phyloP scores from a whole-genome alignment of 2,329 filamentous ascomycete species.

The Diaporthe citrichinensis region DNA sequence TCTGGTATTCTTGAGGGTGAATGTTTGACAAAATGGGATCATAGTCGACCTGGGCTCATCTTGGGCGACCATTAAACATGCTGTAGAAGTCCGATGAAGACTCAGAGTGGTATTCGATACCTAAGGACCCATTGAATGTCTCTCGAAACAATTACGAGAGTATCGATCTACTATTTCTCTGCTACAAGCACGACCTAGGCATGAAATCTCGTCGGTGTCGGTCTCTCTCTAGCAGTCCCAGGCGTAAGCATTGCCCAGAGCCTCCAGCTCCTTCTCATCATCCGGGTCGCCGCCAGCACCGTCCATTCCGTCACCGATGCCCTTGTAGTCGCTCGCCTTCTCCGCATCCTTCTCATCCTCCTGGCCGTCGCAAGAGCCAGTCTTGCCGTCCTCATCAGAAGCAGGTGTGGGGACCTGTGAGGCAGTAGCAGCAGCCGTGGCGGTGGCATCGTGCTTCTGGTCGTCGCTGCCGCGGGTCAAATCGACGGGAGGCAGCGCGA shows the following conservation, averaged over 20 bases:
- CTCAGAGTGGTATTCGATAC: neutral
- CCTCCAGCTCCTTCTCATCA: neutral
- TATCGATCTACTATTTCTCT: neutral
- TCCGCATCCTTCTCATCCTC: neutral
- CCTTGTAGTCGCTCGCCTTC: neutral
- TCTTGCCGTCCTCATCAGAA: neutral
- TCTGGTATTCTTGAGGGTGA: neutral
- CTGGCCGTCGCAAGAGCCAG: neutral
- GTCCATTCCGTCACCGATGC: neutral
- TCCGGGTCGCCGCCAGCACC: neutral
- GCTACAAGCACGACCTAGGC: neutral
- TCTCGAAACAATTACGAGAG: neutral
- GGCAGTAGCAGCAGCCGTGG: neutral
- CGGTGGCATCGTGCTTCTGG: neutral
- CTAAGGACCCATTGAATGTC: neutral
- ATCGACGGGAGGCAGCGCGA: neutral
- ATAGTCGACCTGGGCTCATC: neutral
- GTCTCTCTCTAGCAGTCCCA: neutral
- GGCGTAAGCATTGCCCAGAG: neutral
- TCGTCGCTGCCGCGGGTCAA: neutral
- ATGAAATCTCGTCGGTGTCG: neutral
- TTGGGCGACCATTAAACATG: neutral
- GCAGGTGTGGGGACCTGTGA: neutral
- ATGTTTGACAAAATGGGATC: neutral
- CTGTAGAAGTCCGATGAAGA: neutral